Base-by-base conservation (phyloP, 345 rosid species). In the Mercurialis annua region DNA sequence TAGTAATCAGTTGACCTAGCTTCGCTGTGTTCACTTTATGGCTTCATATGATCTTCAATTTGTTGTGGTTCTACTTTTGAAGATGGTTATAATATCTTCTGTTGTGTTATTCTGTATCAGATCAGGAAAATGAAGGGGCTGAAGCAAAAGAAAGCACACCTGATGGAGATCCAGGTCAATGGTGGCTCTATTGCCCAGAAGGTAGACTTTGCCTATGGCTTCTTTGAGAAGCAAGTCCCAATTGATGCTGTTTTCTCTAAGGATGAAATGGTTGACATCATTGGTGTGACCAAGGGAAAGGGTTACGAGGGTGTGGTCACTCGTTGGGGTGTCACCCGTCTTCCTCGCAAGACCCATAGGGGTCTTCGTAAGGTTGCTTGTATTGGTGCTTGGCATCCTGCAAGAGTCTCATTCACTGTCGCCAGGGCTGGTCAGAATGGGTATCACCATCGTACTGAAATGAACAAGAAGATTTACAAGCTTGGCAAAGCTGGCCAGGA, bases 381-480 rank as follows among this genome's bases (percentile, higher is more conserved):
- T 84, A 90, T 90, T 8, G 97, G 97, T 38, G 94, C 97, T 21
- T 90, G 97, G 97, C 97, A 90, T 83, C 97, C 97, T 52, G 95
- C 95, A 14, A 86, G 97, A 72, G 97, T 90, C n/a, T 90, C 97
- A 10, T 90, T 81, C 66, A 90, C 97, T 12, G 97, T 90, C 6
- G 97, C 97, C 34, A 85, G 97, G 78, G 97, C 97, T 78, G 97
- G 97, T 72, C 97, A 90, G 79, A 90, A 90, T n/a, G 97, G 97
- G 44, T 90, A 90, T 73, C 97, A 90, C 70, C 97, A 90, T 78
- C 88, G 97, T 55, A 90, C 97, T 11, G 95, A 90, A 73, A 74
- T 90, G 84, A 90, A 90, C 89, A 90, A 90, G 74, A 90, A 90
- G 80, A 54, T 90, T 9, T 90, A 90, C 86, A 86, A 81, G 80